Evolutionary conservation across 148 eudicot species (phyloP).

Genomic region (Heliamphora exappendiculata): DNA sequence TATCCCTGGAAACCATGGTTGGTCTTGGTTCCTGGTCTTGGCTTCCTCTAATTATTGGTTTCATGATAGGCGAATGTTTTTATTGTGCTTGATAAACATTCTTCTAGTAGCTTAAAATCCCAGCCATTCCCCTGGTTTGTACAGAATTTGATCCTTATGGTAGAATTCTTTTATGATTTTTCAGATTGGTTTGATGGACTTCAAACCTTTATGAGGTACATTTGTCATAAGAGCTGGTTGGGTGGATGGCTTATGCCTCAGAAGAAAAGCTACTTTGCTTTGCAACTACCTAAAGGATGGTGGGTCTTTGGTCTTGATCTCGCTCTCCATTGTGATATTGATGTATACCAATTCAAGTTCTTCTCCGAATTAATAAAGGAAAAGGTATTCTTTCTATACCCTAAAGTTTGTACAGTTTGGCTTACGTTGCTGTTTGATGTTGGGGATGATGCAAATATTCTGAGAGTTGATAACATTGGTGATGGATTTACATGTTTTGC

Average conservation of each 20-base stretch:
- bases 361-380: constrained; percentile 72
- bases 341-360: constrained; percentile 94
- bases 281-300: constrained; percentile 92
- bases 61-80: not conserved
- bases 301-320: constrained; percentile 98
- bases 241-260: constrained; percentile 99
- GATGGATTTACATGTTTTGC: constrained; percentile 7
- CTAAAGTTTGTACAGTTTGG: not conserved
- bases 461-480: no score
- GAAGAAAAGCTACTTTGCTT: constrained; percentile 93
- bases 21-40: constrained; percentile 15
- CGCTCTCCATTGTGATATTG: constrained; percentile 94
- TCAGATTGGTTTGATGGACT: constrained; percentile 99
- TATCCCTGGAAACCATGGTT: constrained; percentile 99
- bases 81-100: not conserved
- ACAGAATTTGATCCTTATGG: constrained; percentile 7
- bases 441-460: no score
- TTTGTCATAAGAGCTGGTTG: constrained; percentile 98
- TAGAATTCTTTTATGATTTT: constrained; percentile 7
- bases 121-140: not conserved
- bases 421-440: not conserved
- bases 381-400: constrained; percentile 44
- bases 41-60: not conserved
- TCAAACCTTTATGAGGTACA: constrained; percentile 90
- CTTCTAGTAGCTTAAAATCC: not conserved